phyloP scores from a whole-genome alignment of 495 filamentous ascomycete species.

The Elasticomyces elasticus region DNA sequence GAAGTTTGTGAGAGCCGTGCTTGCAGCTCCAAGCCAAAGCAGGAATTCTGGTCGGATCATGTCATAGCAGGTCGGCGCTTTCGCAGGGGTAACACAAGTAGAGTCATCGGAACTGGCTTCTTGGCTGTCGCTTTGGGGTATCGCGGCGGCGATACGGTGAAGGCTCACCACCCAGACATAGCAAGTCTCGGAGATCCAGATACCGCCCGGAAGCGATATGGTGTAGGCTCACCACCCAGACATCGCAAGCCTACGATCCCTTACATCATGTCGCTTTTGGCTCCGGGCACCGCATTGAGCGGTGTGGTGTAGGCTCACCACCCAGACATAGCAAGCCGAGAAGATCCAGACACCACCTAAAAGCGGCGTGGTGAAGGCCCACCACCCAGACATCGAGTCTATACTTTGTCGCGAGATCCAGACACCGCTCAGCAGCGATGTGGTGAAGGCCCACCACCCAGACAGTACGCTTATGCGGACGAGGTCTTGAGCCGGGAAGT shows the following conservation, averaged over 20 bases:
- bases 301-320: constrained; percentile 1
- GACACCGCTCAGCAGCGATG: too few relatives aligned
- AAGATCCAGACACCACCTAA: too few relatives aligned
- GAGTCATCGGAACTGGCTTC: too few relatives aligned
- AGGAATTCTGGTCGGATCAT: too few relatives aligned
- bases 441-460: constrained; percentile 3
- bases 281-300: neutral
- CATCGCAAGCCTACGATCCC: neutral
- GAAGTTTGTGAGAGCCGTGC: too few relatives aligned
- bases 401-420: too few relatives aligned
- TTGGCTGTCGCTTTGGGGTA: neutral
- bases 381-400: constrained; percentile 9
- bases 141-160: neutral
- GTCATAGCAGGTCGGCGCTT: too few relatives aligned
- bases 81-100: too few relatives aligned
- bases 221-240: constrained; percentile 7
- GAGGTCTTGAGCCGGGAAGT: too few relatives aligned
- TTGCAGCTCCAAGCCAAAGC: too few relatives aligned
- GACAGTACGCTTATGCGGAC: neutral
- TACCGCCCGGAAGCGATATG: neutral
- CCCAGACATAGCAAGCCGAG: constrained; percentile 5
- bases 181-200: neutral
- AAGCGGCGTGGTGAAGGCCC: neutral
- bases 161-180: constrained; percentile 12
- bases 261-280: too few relatives aligned